phyloP scores from a whole-genome alignment of 805 yeast species.

The Kurtzmaniella cleridarum region DNA sequence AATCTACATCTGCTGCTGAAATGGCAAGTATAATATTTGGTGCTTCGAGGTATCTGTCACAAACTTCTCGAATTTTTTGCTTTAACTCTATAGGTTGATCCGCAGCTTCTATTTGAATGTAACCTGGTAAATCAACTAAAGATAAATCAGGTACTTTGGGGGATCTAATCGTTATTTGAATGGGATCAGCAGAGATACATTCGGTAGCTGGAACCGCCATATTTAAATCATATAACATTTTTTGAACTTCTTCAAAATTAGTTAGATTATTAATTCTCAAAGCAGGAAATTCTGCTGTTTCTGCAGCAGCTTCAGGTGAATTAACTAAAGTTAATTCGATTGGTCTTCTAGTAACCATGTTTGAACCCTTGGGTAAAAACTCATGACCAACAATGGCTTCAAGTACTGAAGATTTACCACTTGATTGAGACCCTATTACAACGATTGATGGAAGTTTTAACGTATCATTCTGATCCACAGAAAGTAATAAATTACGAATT shows the following conservation, averaged over 20 bases:
- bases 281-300: conserved; percentile 91
- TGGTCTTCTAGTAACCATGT: conserved; percentile 98
- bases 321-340: conserved; percentile 90
- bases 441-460: conserved; percentile 90
- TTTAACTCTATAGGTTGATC: conserved; percentile 90
- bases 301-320: conserved; percentile 74
- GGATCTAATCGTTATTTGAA: conserved; percentile 84
- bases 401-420: conserved; percentile 94
- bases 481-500: conserved; percentile 72
- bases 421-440: conserved; percentile 94
- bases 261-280: conserved; percentile 75
- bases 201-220: conserved; percentile 85
- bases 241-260: conserved; percentile 85
- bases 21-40: conserved; percentile 96
- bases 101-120: conserved; percentile 93
- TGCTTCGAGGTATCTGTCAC: conserved; percentile 79
- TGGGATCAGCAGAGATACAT: conserved; percentile 90
- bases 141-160: conserved; percentile 88
- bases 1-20: conserved; percentile 95
- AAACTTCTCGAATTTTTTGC: conserved; percentile 68
- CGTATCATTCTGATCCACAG: conserved; percentile 70
- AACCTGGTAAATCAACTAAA: conserved; percentile 93
- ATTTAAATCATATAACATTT: conserved; percentile 79
- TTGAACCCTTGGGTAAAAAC: conserved; percentile 92
- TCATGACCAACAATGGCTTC: conserved; percentile 98